A percentile compares a stretch with the other conserved stretches of the same genome.
These are phyloP conservation scores for Penicillium verrucosum DNA, from an alignment of 2,329 filamentous ascomycete genomes.

Conservation along the genomic window DNA sequence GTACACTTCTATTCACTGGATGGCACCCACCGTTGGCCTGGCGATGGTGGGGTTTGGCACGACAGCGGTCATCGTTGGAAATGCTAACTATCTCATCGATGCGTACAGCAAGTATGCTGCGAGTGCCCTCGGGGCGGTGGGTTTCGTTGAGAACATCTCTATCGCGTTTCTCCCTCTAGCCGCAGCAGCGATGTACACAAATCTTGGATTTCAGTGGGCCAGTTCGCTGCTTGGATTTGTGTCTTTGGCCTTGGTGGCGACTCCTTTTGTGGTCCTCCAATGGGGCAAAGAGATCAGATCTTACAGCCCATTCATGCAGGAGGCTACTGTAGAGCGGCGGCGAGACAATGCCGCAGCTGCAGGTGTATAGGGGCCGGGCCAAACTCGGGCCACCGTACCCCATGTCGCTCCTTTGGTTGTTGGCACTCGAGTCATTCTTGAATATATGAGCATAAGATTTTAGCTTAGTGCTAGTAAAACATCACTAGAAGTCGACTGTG, in stretches of 20 bases:
- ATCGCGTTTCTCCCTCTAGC: conserved; percentile 47
- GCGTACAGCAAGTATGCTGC: conserved; percentile 49
- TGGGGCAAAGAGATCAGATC: conserved; percentile 40
- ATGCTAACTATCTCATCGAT: conserved; percentile 49
- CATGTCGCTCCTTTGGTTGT: not conserved
- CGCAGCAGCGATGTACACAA: conserved; percentile 39
- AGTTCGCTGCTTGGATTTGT: conserved; percentile 44
- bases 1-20: conserved; percentile 28
- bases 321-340: not conserved
- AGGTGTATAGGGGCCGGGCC: not conserved
- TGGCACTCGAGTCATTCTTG: too few relatives aligned
- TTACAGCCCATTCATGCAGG: not conserved
- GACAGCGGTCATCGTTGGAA: conserved; percentile 45
- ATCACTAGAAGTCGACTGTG: too few relatives aligned
- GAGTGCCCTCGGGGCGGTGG: conserved; percentile 45
- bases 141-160: conserved; percentile 43
- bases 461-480: too few relatives aligned
- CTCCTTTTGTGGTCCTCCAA: conserved; percentile 40
- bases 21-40: conserved; percentile 31
- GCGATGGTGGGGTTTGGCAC: conserved; percentile 42
- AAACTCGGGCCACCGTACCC: not conserved
- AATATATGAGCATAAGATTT: too few relatives aligned
- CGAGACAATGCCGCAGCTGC: not conserved
- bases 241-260: conserved; percentile 36
- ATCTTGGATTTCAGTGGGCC: conserved; percentile 44